phyloP scores from a whole-genome alignment of 2,329 filamentous ascomycete species.

The Pseudopithomyces maydicus region DNA sequence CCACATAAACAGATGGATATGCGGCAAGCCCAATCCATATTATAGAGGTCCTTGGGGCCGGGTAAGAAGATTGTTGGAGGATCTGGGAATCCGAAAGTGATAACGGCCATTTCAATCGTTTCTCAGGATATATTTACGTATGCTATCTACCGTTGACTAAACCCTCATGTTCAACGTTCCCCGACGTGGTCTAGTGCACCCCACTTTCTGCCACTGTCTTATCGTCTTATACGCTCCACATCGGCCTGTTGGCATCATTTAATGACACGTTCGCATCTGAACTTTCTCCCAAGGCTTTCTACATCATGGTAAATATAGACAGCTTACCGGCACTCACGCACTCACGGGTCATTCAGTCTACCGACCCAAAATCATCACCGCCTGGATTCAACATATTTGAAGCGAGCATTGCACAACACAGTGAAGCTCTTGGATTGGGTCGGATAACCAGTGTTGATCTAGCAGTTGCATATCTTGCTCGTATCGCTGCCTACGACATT shows the following conservation, averaged over 20 bases:
- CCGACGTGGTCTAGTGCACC: background rate
- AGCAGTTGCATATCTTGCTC: constrained; percentile 52
- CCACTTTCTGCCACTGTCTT: background rate
- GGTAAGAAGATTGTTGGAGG: background rate
- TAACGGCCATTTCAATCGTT: background rate
- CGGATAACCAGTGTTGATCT: constrained; percentile 53
- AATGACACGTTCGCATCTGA: background rate
- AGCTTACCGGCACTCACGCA: background rate
- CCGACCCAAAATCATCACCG: background rate
- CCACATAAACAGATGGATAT: too few relatives aligned
- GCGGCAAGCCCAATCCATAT: background rate
- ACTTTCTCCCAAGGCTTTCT: background rate
- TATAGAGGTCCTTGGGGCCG: background rate
- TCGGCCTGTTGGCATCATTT: too few relatives aligned
- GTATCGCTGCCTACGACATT: constrained; percentile 55
- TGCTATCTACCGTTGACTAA: background rate
- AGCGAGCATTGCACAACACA: constrained; percentile 53
- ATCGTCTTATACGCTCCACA: background rate
- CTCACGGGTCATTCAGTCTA: background rate
- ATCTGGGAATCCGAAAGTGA: background rate
- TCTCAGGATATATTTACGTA: too few relatives aligned
- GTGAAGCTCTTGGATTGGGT: constrained; percentile 48
- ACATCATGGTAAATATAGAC: background rate
- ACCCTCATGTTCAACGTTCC: background rate
- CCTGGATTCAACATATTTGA: constrained; percentile 49